Evolutionary conservation across 148 eudicot species (phyloP).

Genomic region (Euryodendron excelsum): DNA sequence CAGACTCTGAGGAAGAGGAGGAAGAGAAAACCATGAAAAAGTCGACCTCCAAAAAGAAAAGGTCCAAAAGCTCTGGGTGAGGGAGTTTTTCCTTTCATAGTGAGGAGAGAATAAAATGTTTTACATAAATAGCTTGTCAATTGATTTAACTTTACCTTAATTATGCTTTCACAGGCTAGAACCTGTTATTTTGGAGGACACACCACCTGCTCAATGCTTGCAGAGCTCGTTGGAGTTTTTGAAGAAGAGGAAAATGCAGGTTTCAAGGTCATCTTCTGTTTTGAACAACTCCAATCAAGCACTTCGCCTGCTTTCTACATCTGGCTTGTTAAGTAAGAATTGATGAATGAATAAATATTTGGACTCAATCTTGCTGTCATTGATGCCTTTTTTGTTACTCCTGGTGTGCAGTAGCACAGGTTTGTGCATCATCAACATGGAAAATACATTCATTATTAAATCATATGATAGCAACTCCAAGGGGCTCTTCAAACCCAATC

Average conservation of each 20-base stretch:
- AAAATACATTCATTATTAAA: background rate
- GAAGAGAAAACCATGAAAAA: constrained; percentile 53
- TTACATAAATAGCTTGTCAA: background rate
- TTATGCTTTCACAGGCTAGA: constrained; percentile 45
- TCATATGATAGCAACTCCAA: no score
- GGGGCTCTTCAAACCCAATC: no score
- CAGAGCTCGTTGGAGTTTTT: constrained; percentile 74
- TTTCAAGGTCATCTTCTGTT: constrained; percentile 72
- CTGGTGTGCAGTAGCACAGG: background rate
- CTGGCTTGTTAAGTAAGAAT: constrained; percentile 57
- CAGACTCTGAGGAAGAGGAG: constrained; percentile 88
- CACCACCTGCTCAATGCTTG: constrained; percentile 69
- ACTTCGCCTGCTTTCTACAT: constrained; percentile 61
- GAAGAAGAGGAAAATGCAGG: constrained; percentile 66
- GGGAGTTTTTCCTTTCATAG: background rate
- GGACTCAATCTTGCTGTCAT: background rate
- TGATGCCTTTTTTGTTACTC: background rate
- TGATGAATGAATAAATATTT: constrained; percentile 11
- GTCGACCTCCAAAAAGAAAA: constrained; percentile 55
- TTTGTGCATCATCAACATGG: background rate
- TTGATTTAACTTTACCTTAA: background rate
- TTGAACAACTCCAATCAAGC: constrained; percentile 85
- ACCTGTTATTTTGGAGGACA: constrained; percentile 64
- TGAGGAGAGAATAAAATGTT: background rate
- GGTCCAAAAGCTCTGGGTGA: constrained; percentile 59